Conservation (phyloP, 1,139 yeast genomes). For the Scheffersomyces segobiensis region DNA sequence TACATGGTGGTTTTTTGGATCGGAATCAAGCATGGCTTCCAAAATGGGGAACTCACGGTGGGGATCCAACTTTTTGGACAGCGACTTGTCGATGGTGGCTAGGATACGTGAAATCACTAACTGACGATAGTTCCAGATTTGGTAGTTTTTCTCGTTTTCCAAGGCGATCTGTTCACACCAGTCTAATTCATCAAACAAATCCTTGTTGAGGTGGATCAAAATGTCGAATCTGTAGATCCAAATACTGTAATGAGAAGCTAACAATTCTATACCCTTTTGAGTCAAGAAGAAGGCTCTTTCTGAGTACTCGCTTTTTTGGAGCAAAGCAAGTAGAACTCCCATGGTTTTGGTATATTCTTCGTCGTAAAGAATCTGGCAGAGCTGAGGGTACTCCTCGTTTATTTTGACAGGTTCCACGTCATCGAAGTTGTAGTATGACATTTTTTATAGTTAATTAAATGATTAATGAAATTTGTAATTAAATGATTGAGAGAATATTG, state of each 20-base stretch:
- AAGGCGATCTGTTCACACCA: conserved; percentile 82
- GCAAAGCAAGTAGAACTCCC: conserved; percentile 63
- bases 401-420: conserved; percentile 44
- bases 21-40: conserved; percentile 69
- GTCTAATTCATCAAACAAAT: conserved; percentile 27
- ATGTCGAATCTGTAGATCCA: conserved; percentile 80
- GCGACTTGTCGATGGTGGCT: conserved; percentile 12
- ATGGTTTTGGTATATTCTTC: conserved; percentile 65
- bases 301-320: conserved; percentile 61
- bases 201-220: conserved; percentile 38
- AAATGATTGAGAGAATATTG: not conserved
- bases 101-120: conserved; percentile 44
- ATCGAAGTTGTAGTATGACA: conserved; percentile 21
- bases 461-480: not conserved
- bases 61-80: conserved; percentile 33
- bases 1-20: conserved; percentile 89
- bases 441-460: not conserved
- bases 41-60: conserved; percentile 64
- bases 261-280: conserved; percentile 56
- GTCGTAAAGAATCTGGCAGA: conserved; percentile 78
- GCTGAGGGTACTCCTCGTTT: conserved; percentile 48
- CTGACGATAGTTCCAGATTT: conserved; percentile 92
- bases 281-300: conserved; percentile 73
- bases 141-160: conserved; percentile 86
- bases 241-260: conserved; percentile 90